Conservation (phyloP, 768 basidiomycete genomes). For the Dentipellis fragilis region DNA sequence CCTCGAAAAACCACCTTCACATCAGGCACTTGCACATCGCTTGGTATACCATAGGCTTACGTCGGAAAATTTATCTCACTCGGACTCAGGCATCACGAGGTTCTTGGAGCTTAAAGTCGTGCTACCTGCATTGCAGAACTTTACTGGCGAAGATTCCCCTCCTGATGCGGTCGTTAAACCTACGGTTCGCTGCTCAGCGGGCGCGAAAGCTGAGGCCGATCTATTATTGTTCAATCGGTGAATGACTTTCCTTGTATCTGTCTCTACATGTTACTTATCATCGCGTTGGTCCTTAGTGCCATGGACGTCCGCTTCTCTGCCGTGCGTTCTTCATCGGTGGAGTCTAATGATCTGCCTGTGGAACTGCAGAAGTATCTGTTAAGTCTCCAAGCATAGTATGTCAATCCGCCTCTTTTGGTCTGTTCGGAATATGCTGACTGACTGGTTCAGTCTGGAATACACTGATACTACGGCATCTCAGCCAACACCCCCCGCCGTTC, state of each 20-base stretch:
- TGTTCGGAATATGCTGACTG: not conserved
- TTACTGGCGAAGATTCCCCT: not conserved
- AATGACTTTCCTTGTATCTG: not conserved
- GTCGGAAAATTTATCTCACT: not conserved
- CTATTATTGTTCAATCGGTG: slow-evolving; percentile 12
- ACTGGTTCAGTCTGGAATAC: slow-evolving; percentile 24
- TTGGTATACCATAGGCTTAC: slow-evolving; percentile 7
- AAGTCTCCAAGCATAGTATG: slow-evolving; percentile 35
- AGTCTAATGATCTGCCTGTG: slow-evolving; percentile 26
- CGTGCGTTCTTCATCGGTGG: slow-evolving; percentile 22
- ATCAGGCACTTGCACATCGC: slow-evolving; percentile 10
- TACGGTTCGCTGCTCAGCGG: not conserved
- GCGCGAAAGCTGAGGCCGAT: slow-evolving; percentile 4
- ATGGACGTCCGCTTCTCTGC: slow-evolving; percentile 46
- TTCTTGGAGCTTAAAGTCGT: slow-evolving; percentile 8
- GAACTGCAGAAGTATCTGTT: slow-evolving; percentile 31
- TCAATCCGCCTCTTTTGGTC: slow-evolving; percentile 4
- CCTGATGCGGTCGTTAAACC: not conserved
- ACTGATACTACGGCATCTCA: slow-evolving; percentile 21
- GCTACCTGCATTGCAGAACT: not conserved
- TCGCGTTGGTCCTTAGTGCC: not conserved
- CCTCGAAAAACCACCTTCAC: not conserved
- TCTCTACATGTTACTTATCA: not conserved
- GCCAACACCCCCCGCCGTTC: slow-evolving; percentile 37
- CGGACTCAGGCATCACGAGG: not conserved